These are phyloP conservation scores for Picea abies DNA, from an alignment of 83 land plant genomes.

Conservation along the genomic window DNA sequence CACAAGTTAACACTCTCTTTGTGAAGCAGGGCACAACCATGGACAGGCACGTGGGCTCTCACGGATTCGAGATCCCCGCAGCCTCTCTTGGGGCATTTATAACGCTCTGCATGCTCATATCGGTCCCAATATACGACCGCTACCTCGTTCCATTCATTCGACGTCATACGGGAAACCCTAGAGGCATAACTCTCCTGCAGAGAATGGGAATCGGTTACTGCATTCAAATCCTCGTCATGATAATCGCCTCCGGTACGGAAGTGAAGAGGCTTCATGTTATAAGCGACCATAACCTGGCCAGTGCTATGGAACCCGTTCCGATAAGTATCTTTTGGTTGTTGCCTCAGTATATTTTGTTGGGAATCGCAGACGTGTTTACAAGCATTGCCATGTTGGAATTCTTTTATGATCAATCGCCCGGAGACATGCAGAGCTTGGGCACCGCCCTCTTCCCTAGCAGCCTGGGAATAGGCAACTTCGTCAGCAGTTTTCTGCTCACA, in stretches of 20 bases:
- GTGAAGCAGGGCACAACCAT: constrained; percentile 38
- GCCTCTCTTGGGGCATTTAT: constrained; percentile 41
- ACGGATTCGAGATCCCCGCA: constrained; percentile 39
- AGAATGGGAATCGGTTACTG: constrained; percentile 37
- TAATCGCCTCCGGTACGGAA: constrained; percentile 48
- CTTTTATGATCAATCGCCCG: constrained; percentile 76
- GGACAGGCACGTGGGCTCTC: constrained; percentile 23
- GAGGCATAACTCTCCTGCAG: constrained; percentile 26
- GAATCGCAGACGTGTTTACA: constrained; percentile 60
- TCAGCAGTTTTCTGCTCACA: constrained; percentile 71
- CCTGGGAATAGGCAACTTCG: constrained; percentile 66
- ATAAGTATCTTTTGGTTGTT: constrained; percentile 73
- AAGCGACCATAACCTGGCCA: constrained; percentile 10
- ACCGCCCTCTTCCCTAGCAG: constrained; percentile 64
- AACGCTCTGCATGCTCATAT: constrained; percentile 21
- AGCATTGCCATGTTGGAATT: constrained; percentile 69
- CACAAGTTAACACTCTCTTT: constrained; percentile 40
- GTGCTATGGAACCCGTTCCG: constrained; percentile 36
- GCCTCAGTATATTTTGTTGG: constrained; percentile 67
- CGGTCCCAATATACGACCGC: constrained; percentile 30
- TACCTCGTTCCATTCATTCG: constrained; percentile 23
- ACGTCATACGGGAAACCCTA: constrained; percentile 8
- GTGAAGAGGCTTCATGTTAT: constrained; percentile 42
- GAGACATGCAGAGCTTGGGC: constrained; percentile 79
- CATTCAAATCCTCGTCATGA: constrained; percentile 41